Base-by-base conservation (phyloP, 2,329 filamentous ascomycete genomes). In the Coleophoma crateriformis region DNA sequence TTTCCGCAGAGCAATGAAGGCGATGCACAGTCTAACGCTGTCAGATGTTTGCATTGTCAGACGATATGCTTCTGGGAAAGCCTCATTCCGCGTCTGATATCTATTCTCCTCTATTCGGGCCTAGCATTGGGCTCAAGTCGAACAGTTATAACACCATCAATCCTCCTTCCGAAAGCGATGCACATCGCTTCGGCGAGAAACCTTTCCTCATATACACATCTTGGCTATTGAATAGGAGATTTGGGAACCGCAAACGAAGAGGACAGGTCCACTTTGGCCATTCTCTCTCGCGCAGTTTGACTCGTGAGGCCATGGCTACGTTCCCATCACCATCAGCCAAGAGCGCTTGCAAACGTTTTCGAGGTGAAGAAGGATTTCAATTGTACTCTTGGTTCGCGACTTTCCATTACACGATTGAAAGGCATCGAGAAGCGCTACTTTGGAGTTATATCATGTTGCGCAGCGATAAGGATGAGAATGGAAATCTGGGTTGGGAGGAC, bases 201-300 rank as follows among this genome's bases (percentile, higher is more conserved):
- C 70, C 70, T 1, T 71, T 68, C 49, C 61, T 70, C 10, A 70
- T 71, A 48, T 72, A 72, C 57, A 71, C 70, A 0, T 72, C 70
- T 0, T 73, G 69, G 63, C 61, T 73, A n/a, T 58, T 72, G 8
- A 73, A 73, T 53, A 64, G 68, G n/a, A 60, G 70, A 3, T 73
- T 73, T 50, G 70, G 70, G 17, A 59, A 66, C 12, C 67, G 70
- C 15, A 67, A 70, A 49, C 67, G 70, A 33, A 68, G 68, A 48
- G 69, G 69, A 6, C 70, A 73, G 47, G 67, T 68, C 2, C 70
- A 72, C 50, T 72, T 72, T 45, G 64, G 63, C 1, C 70, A 72
- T 50, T 71, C 69, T 3, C 53, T 72, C 3, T 70, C 68, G 4
- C 64, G 69, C 1, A 63, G 59, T 10, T 67, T 71, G 3, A 64